Percentiles rank a stretch among this genome's conserved stretches.
Evolutionary conservation across 2,329 filamentous ascomycete genomes (phyloP).

Genomic region (Apiospora marii): DNA sequence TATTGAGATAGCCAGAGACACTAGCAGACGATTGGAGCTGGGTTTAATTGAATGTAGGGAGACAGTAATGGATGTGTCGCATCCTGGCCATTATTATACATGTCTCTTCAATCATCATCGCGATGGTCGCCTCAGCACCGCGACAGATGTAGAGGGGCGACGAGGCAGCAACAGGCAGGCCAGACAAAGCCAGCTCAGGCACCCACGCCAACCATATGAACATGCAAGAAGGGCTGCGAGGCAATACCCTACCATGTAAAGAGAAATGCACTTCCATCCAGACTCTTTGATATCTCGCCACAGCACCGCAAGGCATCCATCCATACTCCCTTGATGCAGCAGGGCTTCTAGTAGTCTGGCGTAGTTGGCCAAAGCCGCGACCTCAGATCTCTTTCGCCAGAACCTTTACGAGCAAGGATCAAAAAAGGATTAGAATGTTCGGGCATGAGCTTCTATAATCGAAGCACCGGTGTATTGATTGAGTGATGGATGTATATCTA

Average conservation of each 20-base stretch:
- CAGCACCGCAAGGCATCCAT: not conserved
- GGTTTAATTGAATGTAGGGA: not conserved
- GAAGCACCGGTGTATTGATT: not conserved
- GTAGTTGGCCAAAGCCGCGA: not conserved
- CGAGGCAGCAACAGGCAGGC: not conserved
- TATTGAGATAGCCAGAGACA: too few relatives aligned
- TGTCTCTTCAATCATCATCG: not conserved
- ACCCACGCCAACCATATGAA: not conserved
- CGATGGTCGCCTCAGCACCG: not conserved
- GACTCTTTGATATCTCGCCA: not conserved
- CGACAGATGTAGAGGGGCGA: not conserved
- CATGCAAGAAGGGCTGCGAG: not conserved
- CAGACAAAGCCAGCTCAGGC: not conserved
- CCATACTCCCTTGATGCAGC: not conserved
- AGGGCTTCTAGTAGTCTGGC: not conserved
- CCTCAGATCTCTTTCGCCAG: not conserved
- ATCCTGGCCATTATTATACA: not conserved
- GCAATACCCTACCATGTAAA: not conserved
- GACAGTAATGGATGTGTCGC: accelerated
- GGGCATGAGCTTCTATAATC: not conserved
- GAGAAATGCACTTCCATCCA: not conserved
- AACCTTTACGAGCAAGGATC: too few relatives aligned
- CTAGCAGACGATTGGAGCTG: not conserved
- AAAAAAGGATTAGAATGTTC: not conserved
- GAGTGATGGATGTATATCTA: not conserved